Evolutionary conservation across 2,329 filamentous ascomycete genomes (phyloP), one percentile per base, ranked within the genome.

Genomic region (Emergomyces orientalis): DNA sequence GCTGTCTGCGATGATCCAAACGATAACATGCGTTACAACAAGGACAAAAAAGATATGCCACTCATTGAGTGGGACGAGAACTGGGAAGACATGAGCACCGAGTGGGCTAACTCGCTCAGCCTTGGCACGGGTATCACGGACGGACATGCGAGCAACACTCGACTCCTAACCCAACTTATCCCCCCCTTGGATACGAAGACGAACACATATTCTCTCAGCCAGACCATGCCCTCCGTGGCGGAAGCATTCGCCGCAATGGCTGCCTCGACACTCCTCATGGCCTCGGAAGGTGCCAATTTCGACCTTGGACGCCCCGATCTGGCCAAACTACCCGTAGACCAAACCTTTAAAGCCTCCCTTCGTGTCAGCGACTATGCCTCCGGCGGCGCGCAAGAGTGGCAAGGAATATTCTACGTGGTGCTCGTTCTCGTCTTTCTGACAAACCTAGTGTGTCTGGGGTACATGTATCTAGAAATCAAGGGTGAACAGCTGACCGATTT

Each of bases 181-280:
- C 78, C 83, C 0, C 63, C 63, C 0, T 75, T 73, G 0, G 61
- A 75, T 27, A 11, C 71, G 8, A 52, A 67, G 27, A 68, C 70
- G 7, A 65, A 69, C 11, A 63, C 67, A 11, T 73, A 70, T 4
- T 52, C 63, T 0, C 78, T 90, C 0, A 76, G 81, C 41, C 73
- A 78, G 0, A 69, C 74, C 0, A 72, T 87, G 0, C 90, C 90
- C 0, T 89, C 86, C 2, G 79, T 89, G n/a, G 86, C 85, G 0
- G 90, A 94, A 73, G 86, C 87, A 0, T 72, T 94, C 0, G 88
- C 89, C 0, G 88, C 90, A 0, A 80, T 91, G 68, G 82, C 84
- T 0, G 84, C 85, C 3, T 86, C 83, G 43, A 90, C 88, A 0
- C 73, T 91, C 0, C 79, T 91, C 9, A 78, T 86, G 52, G 80